Evolutionary conservation across 352 stramenopile species (phyloP).

Genomic region (Phytophthora crassamura): DNA sequence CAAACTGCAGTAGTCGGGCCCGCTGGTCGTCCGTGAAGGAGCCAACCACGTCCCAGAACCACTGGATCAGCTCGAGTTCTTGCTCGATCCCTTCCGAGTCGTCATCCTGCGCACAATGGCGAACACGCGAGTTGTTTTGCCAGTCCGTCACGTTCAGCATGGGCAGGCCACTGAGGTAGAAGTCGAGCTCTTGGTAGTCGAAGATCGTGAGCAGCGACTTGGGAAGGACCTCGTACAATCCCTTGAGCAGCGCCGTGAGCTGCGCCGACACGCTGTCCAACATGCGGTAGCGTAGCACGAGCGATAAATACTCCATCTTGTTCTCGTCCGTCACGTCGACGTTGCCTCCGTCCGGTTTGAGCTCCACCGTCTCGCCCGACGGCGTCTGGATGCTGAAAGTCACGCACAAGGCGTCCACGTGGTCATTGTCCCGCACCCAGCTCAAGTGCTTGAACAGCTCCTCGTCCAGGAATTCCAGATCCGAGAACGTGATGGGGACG

Average conservation of each 20-base stretch:
- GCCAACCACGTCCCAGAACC: slow-evolving; percentile 92
- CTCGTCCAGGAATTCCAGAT: slow-evolving; percentile 86
- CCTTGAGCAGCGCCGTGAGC: slow-evolving; percentile 90
- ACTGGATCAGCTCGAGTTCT: slow-evolving; percentile 78
- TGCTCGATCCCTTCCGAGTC: slow-evolving; percentile 54
- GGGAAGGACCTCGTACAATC: slow-evolving; percentile 94
- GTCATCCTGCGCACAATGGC: slow-evolving; percentile 52
- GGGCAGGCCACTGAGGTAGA: slow-evolving; percentile 91
- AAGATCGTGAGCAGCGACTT: slow-evolving; percentile 91
- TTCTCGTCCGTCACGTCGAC: slow-evolving; percentile 96
- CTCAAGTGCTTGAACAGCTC: slow-evolving; percentile 76
- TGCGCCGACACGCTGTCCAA: slow-evolving; percentile 91
- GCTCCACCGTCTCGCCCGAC: slow-evolving; percentile 83
- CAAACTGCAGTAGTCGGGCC: slow-evolving; percentile 97
- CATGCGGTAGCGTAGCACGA: slow-evolving; percentile 94
- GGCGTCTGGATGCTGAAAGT: slow-evolving; percentile 73
- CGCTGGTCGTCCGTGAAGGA: slow-evolving; percentile 93
- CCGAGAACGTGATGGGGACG: slow-evolving; percentile 87
- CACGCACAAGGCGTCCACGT: slow-evolving; percentile 74
- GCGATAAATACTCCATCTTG: slow-evolving; percentile 94
- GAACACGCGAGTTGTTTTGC: slow-evolving; percentile 75
- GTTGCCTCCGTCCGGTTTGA: slow-evolving; percentile 90
- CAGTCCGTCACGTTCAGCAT: slow-evolving; percentile 90
- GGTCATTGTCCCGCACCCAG: slow-evolving; percentile 78
- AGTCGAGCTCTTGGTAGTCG: slow-evolving; percentile 96